phyloP scores from a whole-genome alignment of 345 rosid genomes.

The Eucalyptus guilfoylei region DNA sequence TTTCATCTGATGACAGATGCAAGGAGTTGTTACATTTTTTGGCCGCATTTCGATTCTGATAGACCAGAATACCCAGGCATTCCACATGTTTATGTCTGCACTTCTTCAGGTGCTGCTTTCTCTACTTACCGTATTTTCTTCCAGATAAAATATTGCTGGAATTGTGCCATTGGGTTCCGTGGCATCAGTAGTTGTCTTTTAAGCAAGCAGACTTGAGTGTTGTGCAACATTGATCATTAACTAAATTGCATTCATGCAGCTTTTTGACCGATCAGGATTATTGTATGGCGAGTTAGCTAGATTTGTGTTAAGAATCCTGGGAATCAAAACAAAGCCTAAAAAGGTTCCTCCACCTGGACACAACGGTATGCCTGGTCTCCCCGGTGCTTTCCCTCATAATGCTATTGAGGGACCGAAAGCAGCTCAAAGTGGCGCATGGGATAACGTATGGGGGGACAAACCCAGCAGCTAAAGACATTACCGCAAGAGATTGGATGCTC shows the following conservation, averaged over 20 bases:
- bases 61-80: slow-evolving; percentile 86
- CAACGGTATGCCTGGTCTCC: slow-evolving; percentile 53
- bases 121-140: neutral
- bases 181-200: neutral
- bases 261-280: slow-evolving; percentile 79
- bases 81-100: slow-evolving; percentile 88
- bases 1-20: slow-evolving; percentile 46
- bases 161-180: neutral
- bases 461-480: neutral
- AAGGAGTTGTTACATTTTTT: slow-evolving; percentile 70
- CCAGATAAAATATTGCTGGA: neutral
- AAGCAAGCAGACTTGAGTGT: neutral
- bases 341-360: slow-evolving; percentile 58
- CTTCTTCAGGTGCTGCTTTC: slow-evolving; percentile 68
- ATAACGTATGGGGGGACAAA: slow-evolving; percentile 68
- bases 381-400: slow-evolving; percentile 42
- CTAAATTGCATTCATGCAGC: slow-evolving; percentile 31
- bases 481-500: neutral
- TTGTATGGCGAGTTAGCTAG: slow-evolving; percentile 94
- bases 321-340: slow-evolving; percentile 62
- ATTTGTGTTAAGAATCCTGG: slow-evolving; percentile 78
- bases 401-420: slow-evolving; percentile 66
- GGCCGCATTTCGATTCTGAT: slow-evolving; percentile 74
- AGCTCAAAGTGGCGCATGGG: slow-evolving; percentile 79
- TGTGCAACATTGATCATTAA: neutral